Conservation (phyloP, 768 basidiomycete genomes). For the Mycena filopes region DNA sequence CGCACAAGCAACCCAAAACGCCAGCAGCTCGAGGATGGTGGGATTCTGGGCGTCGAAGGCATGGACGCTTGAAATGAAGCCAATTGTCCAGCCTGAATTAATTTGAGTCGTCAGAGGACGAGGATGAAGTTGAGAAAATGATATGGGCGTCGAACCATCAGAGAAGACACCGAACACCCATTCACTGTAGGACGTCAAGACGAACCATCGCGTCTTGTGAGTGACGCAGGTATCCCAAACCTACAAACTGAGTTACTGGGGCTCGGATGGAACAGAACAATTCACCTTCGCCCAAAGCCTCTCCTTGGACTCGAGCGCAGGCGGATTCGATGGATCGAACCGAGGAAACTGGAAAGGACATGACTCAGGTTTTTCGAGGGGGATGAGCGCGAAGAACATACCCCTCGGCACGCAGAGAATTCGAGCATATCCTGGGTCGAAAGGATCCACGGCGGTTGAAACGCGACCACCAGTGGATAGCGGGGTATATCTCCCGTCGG, state of each 20-base stretch:
- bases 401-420: slow-evolving; percentile 2
- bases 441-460: slow-evolving; percentile 25
- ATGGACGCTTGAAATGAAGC: slow-evolving; percentile 15
- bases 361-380: not conserved
- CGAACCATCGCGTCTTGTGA: slow-evolving; percentile 19
- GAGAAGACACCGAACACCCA: slow-evolving; percentile 24
- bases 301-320: not conserved
- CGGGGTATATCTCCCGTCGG: slow-evolving; percentile 3
- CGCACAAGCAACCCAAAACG: slow-evolving; percentile 20
- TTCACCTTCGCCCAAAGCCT: slow-evolving; percentile 16
- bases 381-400: not conserved
- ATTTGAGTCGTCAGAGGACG: too few relatives aligned
- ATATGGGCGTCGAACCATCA: not conserved
- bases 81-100: slow-evolving; percentile 21
- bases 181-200: slow-evolving; percentile 13
- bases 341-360: not conserved
- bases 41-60: slow-evolving; percentile 4
- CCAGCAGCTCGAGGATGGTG: slow-evolving; percentile 13
- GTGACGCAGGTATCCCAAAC: slow-evolving; percentile 21
- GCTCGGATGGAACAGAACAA: not conserved
- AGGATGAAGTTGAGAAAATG: too few relatives aligned
- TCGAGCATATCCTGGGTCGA: slow-evolving; percentile 18
- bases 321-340: not conserved
- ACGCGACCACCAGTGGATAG: slow-evolving; percentile 9
- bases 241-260: not conserved